Evolutionary conservation across 2,329 filamentous ascomycete species (phyloP), one percentile per base, ranked within the genome.

Genomic region (Verticillium klebahnii): DNA sequence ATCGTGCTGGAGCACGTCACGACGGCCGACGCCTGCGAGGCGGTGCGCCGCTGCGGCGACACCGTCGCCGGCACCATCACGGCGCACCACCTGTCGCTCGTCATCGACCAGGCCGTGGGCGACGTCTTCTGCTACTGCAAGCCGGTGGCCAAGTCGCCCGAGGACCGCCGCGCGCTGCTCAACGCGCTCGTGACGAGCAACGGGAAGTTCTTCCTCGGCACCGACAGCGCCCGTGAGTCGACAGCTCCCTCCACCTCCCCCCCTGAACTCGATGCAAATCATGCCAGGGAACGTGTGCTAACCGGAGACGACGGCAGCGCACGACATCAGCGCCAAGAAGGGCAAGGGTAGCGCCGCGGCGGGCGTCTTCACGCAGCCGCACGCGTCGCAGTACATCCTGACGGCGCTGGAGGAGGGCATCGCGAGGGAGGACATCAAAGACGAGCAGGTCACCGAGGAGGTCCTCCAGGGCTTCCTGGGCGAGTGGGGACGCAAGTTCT

Each of bases 1-100:
- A 83, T 85, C 61, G 77, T 89, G 52, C 75, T 95, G 56, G 91
- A 97, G 78, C 93, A 97, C 78, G 96, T 92, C 80, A 93, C 92
- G 12, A 96, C 92, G 1, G 88, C 87, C 1, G 91, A 90, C 1
- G 93, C 93, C 0, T 81, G 97, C 5, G 85, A 90, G 65, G 88
- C 92, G 1, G 93, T 97, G 39, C 83, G 84, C 66, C 80, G 85
- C 15, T 96, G 92, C 70, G 92, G 92, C 0, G 84, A 88, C 19
- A 90, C 85, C 3, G 94, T 97, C 29, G 89, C 85, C 0, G 82
- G 63, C 34, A 65, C 64, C 15, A 66, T 66, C 19, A 66, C 64
- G 0, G 91, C 92, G 2, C 93, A 97, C 71, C 93, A 97, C 70
- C 80, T 96, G 25, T 92, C 86, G 67, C 82, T 97, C 36, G 92